Evolutionary conservation across 2,329 filamentous ascomycete genomes (phyloP), one percentile per base, ranked within the genome.

Genomic region (Neofusicoccum ribis): DNA sequence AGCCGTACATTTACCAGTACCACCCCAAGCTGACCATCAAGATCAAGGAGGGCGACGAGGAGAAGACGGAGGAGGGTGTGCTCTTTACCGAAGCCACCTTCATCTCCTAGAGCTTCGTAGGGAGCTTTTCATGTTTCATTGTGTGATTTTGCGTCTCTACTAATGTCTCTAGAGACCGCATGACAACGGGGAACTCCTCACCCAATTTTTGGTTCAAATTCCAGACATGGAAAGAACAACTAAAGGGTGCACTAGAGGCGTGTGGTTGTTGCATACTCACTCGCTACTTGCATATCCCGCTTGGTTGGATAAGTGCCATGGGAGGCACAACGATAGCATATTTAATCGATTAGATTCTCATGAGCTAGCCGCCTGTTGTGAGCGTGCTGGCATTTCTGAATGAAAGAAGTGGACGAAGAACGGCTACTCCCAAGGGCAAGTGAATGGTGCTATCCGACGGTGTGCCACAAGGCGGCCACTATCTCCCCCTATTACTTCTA

Each of bases 1-100:
- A 93, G 83, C 95, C 95, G 5, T 99, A 97, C 78, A 98, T 99
- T 72, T 99, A 97, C 81, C 95, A 97, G 90, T 98, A 89, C 79
- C 84, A 84, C 17, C 90, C 91, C 65, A 86, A 86, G 72, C 84
- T 92, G 65, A 86, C 86, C 15, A 81, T 99, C 70, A 94, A 95
- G 83, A 73, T 99, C 71, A 95, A 93, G 79, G 84, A 94, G 68
- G 93, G 91, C 56, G 93, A 93, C 66, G 84, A 91, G 72, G 90
- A 93, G 72, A 86, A 88, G 67, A 83, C 84, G 17, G 94, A 98
- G 78, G 83, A 93, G 74, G 95, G 95, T 54, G 82, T 80, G 52
- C 80, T 96, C 63, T 96, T 96, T 80, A 88, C 86, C 65, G 95
- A 99, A 81, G 93, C 95, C 2, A 97, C 93, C n/a, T 99, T 98